phyloP scores from a whole-genome alignment of 176 grass and related monocot genomes.

The Aegilops speltoides region DNA sequence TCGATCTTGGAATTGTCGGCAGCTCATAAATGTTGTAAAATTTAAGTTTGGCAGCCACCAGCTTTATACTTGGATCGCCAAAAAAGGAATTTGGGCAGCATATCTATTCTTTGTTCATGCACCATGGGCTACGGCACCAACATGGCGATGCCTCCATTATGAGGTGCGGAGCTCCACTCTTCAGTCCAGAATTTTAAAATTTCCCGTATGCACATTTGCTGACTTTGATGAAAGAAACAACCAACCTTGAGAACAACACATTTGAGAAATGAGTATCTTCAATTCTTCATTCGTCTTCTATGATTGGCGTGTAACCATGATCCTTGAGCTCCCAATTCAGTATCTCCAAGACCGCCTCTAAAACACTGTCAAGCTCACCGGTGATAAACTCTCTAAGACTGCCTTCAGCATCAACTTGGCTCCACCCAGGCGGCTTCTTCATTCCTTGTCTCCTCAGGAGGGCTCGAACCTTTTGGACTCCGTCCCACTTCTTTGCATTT shows the following conservation, averaged over 20 bases:
- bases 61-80: not conserved
- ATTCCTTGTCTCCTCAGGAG: constrained; percentile 45
- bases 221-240: not conserved
- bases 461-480: constrained; percentile 33
- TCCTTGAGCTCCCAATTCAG: constrained; percentile 46
- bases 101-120: not conserved
- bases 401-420: constrained; percentile 37
- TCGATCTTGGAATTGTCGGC: not conserved
- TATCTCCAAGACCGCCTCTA: constrained; percentile 33
- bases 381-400: constrained; percentile 37
- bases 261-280: not conserved
- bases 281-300: constrained; percentile 22
- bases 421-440: constrained; percentile 47
- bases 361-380: constrained; percentile 17
- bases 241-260: not conserved
- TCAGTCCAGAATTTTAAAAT: not conserved
- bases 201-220: not conserved
- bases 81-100: not conserved
- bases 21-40: not conserved
- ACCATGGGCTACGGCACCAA: not conserved
- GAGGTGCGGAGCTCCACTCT: not conserved
- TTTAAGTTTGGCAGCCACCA: not conserved
- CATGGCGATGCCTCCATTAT: constrained; percentile 2
- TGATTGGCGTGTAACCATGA: constrained; percentile 31
- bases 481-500: constrained; percentile 34